phyloP scores from a whole-genome alignment of 495 filamentous ascomycete species.

The Rostrohypoxylon terebratum region DNA sequence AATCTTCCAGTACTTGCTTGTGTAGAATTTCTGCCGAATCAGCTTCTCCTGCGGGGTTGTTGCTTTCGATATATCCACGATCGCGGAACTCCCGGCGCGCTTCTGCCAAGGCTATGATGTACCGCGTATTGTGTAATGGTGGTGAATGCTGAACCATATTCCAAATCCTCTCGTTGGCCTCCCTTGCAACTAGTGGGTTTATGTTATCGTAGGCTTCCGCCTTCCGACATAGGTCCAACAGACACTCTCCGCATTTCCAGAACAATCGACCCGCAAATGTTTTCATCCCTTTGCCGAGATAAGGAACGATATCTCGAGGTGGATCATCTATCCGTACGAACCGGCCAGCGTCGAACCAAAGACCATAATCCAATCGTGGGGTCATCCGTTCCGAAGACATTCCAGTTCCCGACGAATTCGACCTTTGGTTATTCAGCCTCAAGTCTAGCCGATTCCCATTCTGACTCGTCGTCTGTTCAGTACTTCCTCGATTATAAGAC shows the following conservation, averaged over 20 bases:
- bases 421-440: conserved; percentile 8
- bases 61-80: conserved; percentile 28
- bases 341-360: conserved; percentile 39
- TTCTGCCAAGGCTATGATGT: conserved; percentile 40
- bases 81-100: conserved; percentile 34
- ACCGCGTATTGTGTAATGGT: conserved; percentile 21
- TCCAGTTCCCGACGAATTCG: neutral
- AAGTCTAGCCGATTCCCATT: neutral
- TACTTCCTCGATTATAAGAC: neutral
- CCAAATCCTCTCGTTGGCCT: conserved; percentile 31
- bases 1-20: conserved; percentile 24
- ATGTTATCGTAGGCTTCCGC: conserved; percentile 1
- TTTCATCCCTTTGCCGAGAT: conserved; percentile 27
- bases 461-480: neutral
- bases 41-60: conserved; percentile 24
- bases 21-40: conserved; percentile 21
- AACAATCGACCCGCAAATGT: conserved; percentile 43
- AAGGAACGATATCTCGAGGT: conserved; percentile 37
- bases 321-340: conserved; percentile 26
- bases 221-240: conserved; percentile 29
- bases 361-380: conserved; percentile 37
- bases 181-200: conserved; percentile 12
- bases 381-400: conserved; percentile 4
- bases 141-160: conserved; percentile 36
- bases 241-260: conserved; percentile 35